Base-by-base conservation (phyloP, 305 asterid species). In the Fraxinus greggii region DNA sequence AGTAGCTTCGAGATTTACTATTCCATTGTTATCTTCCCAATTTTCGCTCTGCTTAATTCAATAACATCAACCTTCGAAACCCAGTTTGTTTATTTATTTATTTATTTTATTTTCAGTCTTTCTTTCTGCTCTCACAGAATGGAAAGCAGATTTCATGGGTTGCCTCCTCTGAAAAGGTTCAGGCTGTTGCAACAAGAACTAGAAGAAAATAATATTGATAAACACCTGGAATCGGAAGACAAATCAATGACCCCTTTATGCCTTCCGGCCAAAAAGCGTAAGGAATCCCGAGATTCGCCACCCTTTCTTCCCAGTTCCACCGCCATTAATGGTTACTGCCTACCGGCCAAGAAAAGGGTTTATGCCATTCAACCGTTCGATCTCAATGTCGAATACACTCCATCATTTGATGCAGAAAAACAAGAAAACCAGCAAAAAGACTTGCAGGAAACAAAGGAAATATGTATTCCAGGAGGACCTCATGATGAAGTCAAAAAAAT, bases 181-280 rank as follows among this genome's bases (percentile, higher is more conserved):
- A 89, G 81, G 81, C 80, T 90, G 32, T 74, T 83, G 80, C 92
- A 89, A 10, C 85, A 89, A 32, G 85, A 83, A 29, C 70, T 88
- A 33, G 13, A 75, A 67, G 29, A 65, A 1, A 65, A 29, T 10
- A 24, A 24, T 31, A 2, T 24, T 23, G 15, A 7, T 7, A n/a
- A 10, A 31, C 36, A 12, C 8, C 73, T 28, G 3, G 19, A 80
- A 10, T 21, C 28, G n/a, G 4, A 51, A 4, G 82, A 81, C 67
- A 81, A 80, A 19, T 24, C 1, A 69, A 7, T 23, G 2, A 17
- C 88, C 45, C 80, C 88, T 1, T 73, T 80, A 33, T 38, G 84
- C 80, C 92, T 94, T 32, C 97, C 97, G 1, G 95, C 97, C 8
- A 93, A 94, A 83, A 94, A 94, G 72, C 93, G 98, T 8, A 91